Base-by-base conservation (phyloP, 768 basidiomycete species). In the Coprinellus micaceus region DNA sequence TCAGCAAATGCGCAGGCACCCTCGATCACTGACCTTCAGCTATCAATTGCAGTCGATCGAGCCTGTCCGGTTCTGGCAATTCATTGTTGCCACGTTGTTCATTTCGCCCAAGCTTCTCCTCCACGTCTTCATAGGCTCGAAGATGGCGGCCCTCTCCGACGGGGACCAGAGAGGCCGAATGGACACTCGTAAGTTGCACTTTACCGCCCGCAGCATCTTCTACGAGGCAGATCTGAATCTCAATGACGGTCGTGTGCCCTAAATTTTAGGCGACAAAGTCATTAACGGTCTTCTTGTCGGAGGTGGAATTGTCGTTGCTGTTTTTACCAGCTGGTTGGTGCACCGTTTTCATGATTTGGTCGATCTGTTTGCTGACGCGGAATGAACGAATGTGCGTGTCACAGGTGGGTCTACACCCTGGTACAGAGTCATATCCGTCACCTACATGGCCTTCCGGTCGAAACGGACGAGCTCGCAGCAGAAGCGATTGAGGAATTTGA, bases 41-140 rank as follows among this genome's bases (percentile, higher is more conserved):
- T 45, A 13, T 43, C 12, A 52, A 33, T 53, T 53, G 37, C 55
- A 90, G 81, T 88, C 87, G 29, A 89, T 94, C 53, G 79, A 84
- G 66, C 72, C 87, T 4, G 90, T 94, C 13, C 73, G 82, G 3
- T 65, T 94, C 2, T 82, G 80, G 76, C 90, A 93, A 71, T 94
- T 94, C 65, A 70, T 83, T 46, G 64, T 84, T 7, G 92, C 92
- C 5, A 94, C 90, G 4, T 69, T 80, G 44, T 84, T 83, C 64
- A 74, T 84, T 9, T 81, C 84, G 43, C 91, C 92, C 22, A 92
- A 86, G 65, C 72, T 88, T 4, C 67, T 86, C 29, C 74, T 94
- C 25, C 82, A 88, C 57, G 83, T 86, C 13, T 91, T 92, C 69
- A 83, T 93, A 50, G 92, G 91, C 2, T 86, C 86, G 1, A 82